phyloP scores from a whole-genome alignment of 352 stramenopile species.

The Phytophthora pistaciae region DNA sequence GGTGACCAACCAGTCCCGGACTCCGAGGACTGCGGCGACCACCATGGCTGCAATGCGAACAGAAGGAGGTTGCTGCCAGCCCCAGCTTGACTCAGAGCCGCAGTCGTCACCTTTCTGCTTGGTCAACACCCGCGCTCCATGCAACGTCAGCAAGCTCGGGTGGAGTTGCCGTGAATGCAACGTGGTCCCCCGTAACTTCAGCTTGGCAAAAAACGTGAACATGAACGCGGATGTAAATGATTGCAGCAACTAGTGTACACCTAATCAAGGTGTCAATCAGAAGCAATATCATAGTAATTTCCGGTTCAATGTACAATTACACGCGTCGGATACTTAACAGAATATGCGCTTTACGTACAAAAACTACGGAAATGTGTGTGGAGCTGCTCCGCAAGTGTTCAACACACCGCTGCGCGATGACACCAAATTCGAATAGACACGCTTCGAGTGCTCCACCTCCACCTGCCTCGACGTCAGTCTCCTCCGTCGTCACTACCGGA shows the following conservation, averaged over 20 bases:
- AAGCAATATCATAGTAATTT: too few relatives aligned
- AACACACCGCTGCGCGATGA: slow-evolving; percentile 27
- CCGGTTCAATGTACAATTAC: too few relatives aligned
- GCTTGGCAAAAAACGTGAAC: slow-evolving; percentile 18
- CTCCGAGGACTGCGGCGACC: background rate
- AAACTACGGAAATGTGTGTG: too few relatives aligned
- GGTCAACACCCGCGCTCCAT: background rate
- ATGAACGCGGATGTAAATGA: too few relatives aligned
- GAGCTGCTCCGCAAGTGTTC: slow-evolving; percentile 9
- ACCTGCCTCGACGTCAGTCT: background rate
- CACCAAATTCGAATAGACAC: slow-evolving; percentile 10
- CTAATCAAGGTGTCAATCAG: too few relatives aligned
- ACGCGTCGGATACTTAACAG: too few relatives aligned
- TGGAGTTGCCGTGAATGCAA: slow-evolving; percentile 7
- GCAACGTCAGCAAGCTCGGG: slow-evolving; percentile 10
- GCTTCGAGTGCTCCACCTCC: background rate
- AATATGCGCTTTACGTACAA: too few relatives aligned
- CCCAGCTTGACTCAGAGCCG: background rate
- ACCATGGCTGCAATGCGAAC: background rate
- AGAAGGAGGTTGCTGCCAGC: background rate
- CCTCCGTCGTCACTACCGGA: slow-evolving; percentile 6
- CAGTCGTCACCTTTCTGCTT: slow-evolving; percentile 2
- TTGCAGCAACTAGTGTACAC: too few relatives aligned
- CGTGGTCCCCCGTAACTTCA: slow-evolving; percentile 6
- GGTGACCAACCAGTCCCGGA: background rate